These are phyloP conservation scores for Bryoerythrophyllum caledonicum DNA, from an alignment of 225 moss, liverwort and hornwort genomes.

Conservation along the genomic window DNA sequence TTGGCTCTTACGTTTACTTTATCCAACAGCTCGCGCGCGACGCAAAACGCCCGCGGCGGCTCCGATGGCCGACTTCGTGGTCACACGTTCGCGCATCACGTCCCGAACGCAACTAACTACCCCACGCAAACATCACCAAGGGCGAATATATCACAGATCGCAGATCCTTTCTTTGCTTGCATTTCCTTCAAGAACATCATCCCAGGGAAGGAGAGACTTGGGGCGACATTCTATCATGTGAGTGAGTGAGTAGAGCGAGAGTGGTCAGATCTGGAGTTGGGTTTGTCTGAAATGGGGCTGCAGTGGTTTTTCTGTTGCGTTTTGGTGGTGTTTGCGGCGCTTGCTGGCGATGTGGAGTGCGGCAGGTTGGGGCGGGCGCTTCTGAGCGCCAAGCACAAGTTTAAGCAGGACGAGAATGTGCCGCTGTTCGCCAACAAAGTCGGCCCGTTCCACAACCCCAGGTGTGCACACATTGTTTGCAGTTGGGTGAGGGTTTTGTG, in stretches of 20 bases:
- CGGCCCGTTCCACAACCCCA: slow-evolving; percentile 92
- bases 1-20: too few species aligned
- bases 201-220: too few species aligned
- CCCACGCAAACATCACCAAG: too few species aligned
- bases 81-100: slow-evolving; percentile 6
- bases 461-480: slow-evolving; percentile 30
- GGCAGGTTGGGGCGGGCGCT: slow-evolving; percentile 53
- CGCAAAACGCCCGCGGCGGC: not conserved
- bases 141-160: too few species aligned
- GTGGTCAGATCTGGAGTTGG: slow-evolving; percentile 27
- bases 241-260: not conserved
- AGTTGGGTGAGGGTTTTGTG: slow-evolving; percentile 4
- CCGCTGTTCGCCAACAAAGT: slow-evolving; percentile 96
- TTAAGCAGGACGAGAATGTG: slow-evolving; percentile 64
- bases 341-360: slow-evolving; percentile 21
- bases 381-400: slow-evolving; percentile 66
- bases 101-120: too few species aligned
- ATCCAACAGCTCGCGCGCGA: too few species aligned
- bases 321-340: not conserved
- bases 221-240: not conserved
- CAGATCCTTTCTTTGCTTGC: not conserved
- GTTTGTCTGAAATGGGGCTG: not conserved
- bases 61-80: not conserved
- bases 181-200: not conserved
- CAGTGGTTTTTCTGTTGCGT: slow-evolving; percentile 4